These are phyloP conservation scores for Colletotrichum plurivorum DNA, from an alignment of 2,329 filamentous ascomycete genomes.

Conservation along the genomic window DNA sequence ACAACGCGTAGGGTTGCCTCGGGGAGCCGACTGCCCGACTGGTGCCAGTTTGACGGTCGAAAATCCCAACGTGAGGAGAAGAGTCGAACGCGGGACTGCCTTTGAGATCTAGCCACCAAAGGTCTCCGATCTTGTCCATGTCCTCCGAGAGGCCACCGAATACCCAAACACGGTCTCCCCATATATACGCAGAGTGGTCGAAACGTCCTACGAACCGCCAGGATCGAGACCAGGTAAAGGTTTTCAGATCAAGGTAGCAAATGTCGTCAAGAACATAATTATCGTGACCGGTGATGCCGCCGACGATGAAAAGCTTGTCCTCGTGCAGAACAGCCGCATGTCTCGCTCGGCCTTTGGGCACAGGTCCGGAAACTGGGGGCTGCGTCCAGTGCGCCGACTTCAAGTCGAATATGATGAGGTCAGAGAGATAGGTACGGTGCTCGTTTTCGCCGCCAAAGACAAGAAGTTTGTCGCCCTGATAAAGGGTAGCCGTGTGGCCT, in stretches of 20 bases:
- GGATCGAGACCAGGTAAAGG: conserved; percentile 95
- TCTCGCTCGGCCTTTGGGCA: conserved; percentile 90
- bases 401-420: conserved; percentile 96
- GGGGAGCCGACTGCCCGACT: conserved; percentile 64
- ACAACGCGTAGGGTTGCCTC: conserved; percentile 65
- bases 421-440: conserved; percentile 93
- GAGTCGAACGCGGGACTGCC: conserved; percentile 88
- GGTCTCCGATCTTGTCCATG: conserved; percentile 95
- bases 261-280: conserved; percentile 96
- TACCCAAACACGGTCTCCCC: conserved; percentile 93
- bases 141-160: conserved; percentile 95
- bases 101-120: conserved; percentile 98
- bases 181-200: conserved; percentile 95
- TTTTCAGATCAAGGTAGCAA: conserved; percentile 96
- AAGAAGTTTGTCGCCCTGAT: conserved; percentile 93
- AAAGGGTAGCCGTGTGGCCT: conserved; percentile 96
- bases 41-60: conserved; percentile 61
- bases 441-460: conserved; percentile 99
- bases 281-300: conserved; percentile 94
- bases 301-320: conserved; percentile 95
- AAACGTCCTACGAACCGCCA: conserved; percentile 97
- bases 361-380: conserved; percentile 85
- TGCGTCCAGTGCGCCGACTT: conserved; percentile 96
- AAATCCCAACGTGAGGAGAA: conserved; percentile 69
- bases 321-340: conserved; percentile 96